phyloP scores from a whole-genome alignment of 768 basidiomycete species.

The Dioszegia aurantiaca region DNA sequence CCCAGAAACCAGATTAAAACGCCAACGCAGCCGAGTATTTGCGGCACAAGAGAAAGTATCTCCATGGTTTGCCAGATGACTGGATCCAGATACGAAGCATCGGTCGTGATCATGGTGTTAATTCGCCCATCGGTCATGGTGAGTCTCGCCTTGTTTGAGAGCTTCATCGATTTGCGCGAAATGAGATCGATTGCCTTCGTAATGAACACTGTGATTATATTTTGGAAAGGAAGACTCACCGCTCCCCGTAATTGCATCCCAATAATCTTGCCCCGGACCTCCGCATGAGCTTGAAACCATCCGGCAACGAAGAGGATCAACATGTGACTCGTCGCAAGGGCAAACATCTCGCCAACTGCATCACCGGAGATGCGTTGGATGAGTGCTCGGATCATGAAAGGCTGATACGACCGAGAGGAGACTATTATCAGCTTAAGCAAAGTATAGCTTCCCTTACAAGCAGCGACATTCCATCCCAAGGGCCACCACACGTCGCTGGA shows the following conservation, averaged over 20 bases:
- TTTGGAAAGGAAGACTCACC: constrained; percentile 2
- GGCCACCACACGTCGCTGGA: too few species aligned
- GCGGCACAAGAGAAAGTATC: constrained; percentile 60
- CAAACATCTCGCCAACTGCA: background rate
- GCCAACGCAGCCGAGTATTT: constrained; percentile 62
- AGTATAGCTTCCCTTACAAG: too few species aligned
- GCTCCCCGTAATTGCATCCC: constrained; percentile 12
- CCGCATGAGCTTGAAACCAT: background rate
- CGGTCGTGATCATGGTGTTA: constrained; percentile 67
- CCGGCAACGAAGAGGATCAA: background rate
- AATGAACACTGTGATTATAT: background rate
- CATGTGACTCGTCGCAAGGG: background rate
- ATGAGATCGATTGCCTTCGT: constrained; percentile 18
- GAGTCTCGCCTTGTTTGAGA: constrained; percentile 63
- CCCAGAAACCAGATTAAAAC: constrained; percentile 68
- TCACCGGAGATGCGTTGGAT: constrained; percentile 16
- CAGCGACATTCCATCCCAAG: too few species aligned
- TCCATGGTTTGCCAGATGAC: constrained; percentile 48
- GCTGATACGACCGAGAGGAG: constrained; percentile 18
- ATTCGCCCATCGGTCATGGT: constrained; percentile 65
- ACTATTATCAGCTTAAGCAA: too few species aligned
- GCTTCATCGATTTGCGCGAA: constrained; percentile 56
- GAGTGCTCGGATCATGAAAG: constrained; percentile 25
- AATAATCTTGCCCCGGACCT: background rate
- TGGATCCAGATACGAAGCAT: constrained; percentile 53